These are phyloP conservation scores for Populus hybrid DNA, from an alignment of 441 rosid genomes.

Conservation along the genomic window DNA sequence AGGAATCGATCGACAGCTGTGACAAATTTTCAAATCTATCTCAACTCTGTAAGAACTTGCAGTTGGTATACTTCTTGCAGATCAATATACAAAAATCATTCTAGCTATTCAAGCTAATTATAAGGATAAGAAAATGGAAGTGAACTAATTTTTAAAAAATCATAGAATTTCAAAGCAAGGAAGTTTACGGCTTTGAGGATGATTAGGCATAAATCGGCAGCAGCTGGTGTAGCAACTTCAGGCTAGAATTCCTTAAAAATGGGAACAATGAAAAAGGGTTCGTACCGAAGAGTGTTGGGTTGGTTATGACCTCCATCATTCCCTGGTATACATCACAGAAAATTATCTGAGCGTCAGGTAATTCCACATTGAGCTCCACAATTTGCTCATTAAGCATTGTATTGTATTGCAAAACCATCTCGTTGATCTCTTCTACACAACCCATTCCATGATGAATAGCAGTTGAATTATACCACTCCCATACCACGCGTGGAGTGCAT, in stretches of 20 bases:
- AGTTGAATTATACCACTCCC: slow-evolving; percentile 37
- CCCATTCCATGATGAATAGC: slow-evolving; percentile 10
- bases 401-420: slow-evolving; percentile 49
- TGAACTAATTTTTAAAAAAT: background rate
- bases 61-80: too few relatives aligned
- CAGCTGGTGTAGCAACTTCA: background rate
- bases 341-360: slow-evolving; percentile 40
- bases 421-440: slow-evolving; percentile 49
- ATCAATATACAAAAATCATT: too few relatives aligned
- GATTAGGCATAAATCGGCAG: background rate
- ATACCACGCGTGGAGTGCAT: slow-evolving; percentile 45
- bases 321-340: slow-evolving; percentile 53
- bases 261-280: background rate
- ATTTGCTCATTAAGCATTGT: slow-evolving; percentile 36
- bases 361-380: slow-evolving; percentile 34
- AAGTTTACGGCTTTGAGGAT: background rate
- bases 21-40: too few relatives aligned
- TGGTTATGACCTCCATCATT: slow-evolving; percentile 42
- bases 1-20: too few relatives aligned
- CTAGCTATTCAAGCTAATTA: too few relatives aligned
- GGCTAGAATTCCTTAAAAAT: background rate
- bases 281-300: slow-evolving; percentile 40
- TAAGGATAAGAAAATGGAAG: background rate
- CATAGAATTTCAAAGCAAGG: background rate
- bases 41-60: too few relatives aligned